Evolutionary conservation across 2,329 filamentous ascomycete genomes (phyloP).

Genomic region (Phialophora tarda): DNA sequence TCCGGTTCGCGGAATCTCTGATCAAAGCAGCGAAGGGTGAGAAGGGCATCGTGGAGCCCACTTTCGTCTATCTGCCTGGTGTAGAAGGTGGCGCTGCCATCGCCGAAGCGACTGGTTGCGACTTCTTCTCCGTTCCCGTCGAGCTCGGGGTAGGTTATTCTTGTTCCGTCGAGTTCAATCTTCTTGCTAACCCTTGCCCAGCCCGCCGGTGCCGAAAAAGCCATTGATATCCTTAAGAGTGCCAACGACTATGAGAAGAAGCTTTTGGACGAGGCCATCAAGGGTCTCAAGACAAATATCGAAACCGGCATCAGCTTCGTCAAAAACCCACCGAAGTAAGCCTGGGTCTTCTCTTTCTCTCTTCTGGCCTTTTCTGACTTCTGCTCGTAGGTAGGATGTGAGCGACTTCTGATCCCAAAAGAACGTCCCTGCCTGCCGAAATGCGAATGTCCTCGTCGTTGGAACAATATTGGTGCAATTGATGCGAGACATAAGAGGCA

Average conservation of each 20-base stretch:
- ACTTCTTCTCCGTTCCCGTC: slow-evolving; percentile 96
- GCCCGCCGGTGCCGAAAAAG: slow-evolving; percentile 85
- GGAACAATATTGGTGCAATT: slow-evolving; percentile 12
- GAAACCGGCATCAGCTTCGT: slow-evolving; percentile 90
- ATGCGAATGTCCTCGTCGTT: slow-evolving; percentile 3
- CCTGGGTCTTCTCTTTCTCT: slow-evolving; percentile 23
- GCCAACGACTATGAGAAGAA: slow-evolving; percentile 88
- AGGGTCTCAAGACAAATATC: slow-evolving; percentile 90
- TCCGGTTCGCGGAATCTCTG: slow-evolving; percentile 94
- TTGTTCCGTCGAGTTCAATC: slow-evolving; percentile 10
- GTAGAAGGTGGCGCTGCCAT: slow-evolving; percentile 86
- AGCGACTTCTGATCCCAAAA: slow-evolving; percentile 33
- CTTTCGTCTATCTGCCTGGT: slow-evolving; percentile 93
- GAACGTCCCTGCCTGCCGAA: slow-evolving; percentile 36
- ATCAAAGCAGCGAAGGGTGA: slow-evolving; percentile 87
- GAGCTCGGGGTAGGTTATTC: slow-evolving; percentile 82
- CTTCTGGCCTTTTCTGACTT: slow-evolving; percentile 37
- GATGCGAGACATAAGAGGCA: slow-evolving; percentile 23
- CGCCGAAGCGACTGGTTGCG: slow-evolving; percentile 78
- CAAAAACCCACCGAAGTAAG: slow-evolving; percentile 70
- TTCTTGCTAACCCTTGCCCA: slow-evolving; percentile 51
- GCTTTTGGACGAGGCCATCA: slow-evolving; percentile 75
- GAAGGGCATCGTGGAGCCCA: slow-evolving; percentile 91
- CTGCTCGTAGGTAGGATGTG: slow-evolving; percentile 32
- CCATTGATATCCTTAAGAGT: slow-evolving; percentile 74